A percentile compares a stretch with the other conserved stretches of the same genome.
phyloP scores from a whole-genome alignment of 2,329 filamentous ascomycete genomes.

The Alternaria rosae region DNA sequence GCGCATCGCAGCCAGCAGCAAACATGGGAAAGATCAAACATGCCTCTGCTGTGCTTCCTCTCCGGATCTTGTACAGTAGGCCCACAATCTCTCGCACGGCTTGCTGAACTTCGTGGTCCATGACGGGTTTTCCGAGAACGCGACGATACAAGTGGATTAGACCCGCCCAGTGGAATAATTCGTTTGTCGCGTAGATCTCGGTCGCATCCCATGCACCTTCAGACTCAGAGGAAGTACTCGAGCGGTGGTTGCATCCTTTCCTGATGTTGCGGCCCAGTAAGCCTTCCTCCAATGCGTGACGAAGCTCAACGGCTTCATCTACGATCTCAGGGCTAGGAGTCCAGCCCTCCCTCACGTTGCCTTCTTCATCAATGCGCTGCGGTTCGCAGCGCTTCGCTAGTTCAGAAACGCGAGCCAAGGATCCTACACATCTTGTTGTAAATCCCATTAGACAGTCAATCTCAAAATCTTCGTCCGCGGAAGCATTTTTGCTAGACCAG shows the following conservation, averaged over 20 bases:
- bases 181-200: conserved; percentile 75
- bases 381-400: conserved; percentile 73
- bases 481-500: conserved; percentile 54
- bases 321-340: conserved; percentile 63
- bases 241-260: conserved; percentile 54
- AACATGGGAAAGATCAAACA: conserved; percentile 84
- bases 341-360: conserved; percentile 64
- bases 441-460: conserved; percentile 86
- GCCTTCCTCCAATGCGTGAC: conserved; percentile 67
- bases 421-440: conserved; percentile 73
- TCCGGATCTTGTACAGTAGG: conserved; percentile 67
- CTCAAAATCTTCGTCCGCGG: conserved; percentile 68
- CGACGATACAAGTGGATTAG: conserved; percentile 78
- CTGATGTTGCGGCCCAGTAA: conserved; percentile 45
- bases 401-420: conserved; percentile 75
- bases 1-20: conserved; percentile 78
- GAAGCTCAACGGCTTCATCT: conserved; percentile 65
- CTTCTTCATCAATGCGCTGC: conserved; percentile 65
- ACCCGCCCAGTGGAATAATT: conserved; percentile 81
- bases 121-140: conserved; percentile 68
- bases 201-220: conserved; percentile 63
- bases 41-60: conserved; percentile 74
- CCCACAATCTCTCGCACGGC: conserved; percentile 70
- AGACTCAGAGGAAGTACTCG: conserved; percentile 43
- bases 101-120: conserved; percentile 67